Evolutionary conservation across 108 stramenopile species (phyloP).

Genomic region (Mediolabrus comicus): DNA sequence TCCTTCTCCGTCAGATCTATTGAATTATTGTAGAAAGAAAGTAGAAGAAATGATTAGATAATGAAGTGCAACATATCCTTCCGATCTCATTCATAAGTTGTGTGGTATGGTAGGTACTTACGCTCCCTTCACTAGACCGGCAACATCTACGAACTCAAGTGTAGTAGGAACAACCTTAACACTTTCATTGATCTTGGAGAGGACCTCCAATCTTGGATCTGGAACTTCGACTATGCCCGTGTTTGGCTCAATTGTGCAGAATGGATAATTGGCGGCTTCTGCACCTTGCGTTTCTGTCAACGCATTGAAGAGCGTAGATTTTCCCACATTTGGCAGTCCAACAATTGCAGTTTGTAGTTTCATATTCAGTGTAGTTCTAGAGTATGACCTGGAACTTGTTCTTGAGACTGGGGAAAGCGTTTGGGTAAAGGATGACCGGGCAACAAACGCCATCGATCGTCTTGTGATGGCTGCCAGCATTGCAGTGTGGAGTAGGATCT

Average conservation of each 20-base stretch:
- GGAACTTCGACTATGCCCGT: conserved; percentile 95
- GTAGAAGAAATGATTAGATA: too few relatives aligned
- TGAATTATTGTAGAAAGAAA: too few relatives aligned
- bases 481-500: conserved; percentile 9
- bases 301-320: conserved; percentile 97
- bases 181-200: conserved; percentile 82
- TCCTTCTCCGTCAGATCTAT: conserved; percentile 86
- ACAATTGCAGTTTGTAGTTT: conserved; percentile 94
- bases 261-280: conserved; percentile 80
- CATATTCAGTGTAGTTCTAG: conserved; percentile 59
- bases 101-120: not conserved
- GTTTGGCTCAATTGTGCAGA: conserved; percentile 96
- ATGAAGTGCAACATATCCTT: too few relatives aligned
- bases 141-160: conserved; percentile 99
- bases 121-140: conserved; percentile 98
- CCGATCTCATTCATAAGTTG: too few relatives aligned
- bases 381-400: conserved; percentile 10
- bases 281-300: conserved; percentile 93
- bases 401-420: not conserved
- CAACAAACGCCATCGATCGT: conserved; percentile 18
- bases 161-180: conserved; percentile 87
- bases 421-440: conserved; percentile 40
- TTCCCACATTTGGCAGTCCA: conserved; percentile 97
- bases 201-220: conserved; percentile 74
- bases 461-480: conserved; percentile 31